These are phyloP conservation scores for Bullera alba DNA, from an alignment of 768 basidiomycete genomes.

Conservation along the genomic window DNA sequence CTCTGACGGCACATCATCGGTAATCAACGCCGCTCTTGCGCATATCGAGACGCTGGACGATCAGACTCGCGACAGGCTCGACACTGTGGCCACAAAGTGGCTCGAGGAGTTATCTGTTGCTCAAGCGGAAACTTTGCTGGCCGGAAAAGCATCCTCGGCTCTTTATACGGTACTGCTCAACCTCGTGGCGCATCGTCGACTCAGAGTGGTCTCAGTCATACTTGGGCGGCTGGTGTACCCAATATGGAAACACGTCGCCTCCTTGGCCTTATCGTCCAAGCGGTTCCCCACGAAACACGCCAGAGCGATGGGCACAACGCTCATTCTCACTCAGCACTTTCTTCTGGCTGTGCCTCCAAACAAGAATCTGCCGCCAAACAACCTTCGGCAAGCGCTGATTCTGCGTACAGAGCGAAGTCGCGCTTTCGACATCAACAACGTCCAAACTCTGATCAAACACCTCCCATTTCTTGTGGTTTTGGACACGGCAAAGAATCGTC, in stretches of 20 bases:
- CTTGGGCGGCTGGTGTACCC: slow-evolving; percentile 17
- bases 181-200: slow-evolving; percentile 17
- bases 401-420: slow-evolving; percentile 20
- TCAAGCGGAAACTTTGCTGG: slow-evolving; percentile 9
- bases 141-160: background rate
- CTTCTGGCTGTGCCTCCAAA: slow-evolving; percentile 19
- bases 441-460: slow-evolving; percentile 28
- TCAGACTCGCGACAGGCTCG: slow-evolving; percentile 1
- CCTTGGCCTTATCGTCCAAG: slow-evolving; percentile 4
- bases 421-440: slow-evolving; percentile 16
- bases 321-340: slow-evolving; percentile 24
- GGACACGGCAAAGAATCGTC: slow-evolving; percentile 2
- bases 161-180: slow-evolving; percentile 14
- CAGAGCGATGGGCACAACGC: slow-evolving; percentile 9
- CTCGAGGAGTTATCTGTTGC: slow-evolving; percentile 5
- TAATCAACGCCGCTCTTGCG: slow-evolving; percentile 1
- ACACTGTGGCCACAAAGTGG: slow-evolving; percentile 16
- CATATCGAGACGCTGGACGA: slow-evolving; percentile 13
- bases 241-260: slow-evolving; percentile 22
- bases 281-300: slow-evolving; percentile 14
- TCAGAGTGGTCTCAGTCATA: slow-evolving; percentile 8
- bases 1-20: background rate
- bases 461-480: slow-evolving; percentile 34
- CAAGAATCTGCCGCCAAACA: slow-evolving; percentile 14
- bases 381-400: slow-evolving; percentile 19